Percentiles rank a stretch among this genome's conserved stretches.
These are phyloP conservation scores for Guillardia theta DNA, from an alignment of 78 protist genomes.

Conservation along the genomic window DNA sequence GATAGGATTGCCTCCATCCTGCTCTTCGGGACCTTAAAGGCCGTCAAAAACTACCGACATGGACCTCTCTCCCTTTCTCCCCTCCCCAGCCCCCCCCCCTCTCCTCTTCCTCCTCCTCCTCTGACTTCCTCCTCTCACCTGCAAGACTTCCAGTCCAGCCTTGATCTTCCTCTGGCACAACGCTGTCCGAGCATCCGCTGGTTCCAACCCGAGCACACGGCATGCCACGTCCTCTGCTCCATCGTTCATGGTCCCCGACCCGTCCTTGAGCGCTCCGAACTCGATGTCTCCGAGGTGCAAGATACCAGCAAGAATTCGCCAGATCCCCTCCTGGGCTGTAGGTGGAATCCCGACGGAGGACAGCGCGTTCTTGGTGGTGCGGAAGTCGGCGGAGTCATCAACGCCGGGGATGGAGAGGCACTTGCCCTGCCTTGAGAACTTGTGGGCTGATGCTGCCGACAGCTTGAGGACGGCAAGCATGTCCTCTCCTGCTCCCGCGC, in stretches of 20 bases:
- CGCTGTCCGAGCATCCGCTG: not conserved
- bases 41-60: not conserved
- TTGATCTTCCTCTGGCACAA: conserved; percentile 36
- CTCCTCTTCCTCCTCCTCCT: not conserved
- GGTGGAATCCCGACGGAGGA: too few relatives aligned
- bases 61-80: not conserved
- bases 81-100: too few relatives aligned
- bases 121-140: not conserved
- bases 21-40: conserved; percentile 29
- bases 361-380: too few relatives aligned
- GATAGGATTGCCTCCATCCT: conserved; percentile 55
- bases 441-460: too few relatives aligned
- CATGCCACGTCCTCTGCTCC: not conserved
- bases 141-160: not conserved
- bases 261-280: conserved; percentile 50
- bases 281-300: conserved; percentile 81
- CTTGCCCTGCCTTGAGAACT: conserved; percentile 51
- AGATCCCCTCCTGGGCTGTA: too few relatives aligned
- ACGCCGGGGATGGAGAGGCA: conserved; percentile 72
- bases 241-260: not conserved
- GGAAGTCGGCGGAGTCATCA: conserved; percentile 70
- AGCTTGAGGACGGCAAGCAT: not conserved
- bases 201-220: not conserved
- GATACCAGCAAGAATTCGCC: too few relatives aligned
- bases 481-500: conserved; percentile 10